Evolutionary conservation across 768 basidiomycete species (phyloP).

Genomic region (Termitomyces sp.): DNA sequence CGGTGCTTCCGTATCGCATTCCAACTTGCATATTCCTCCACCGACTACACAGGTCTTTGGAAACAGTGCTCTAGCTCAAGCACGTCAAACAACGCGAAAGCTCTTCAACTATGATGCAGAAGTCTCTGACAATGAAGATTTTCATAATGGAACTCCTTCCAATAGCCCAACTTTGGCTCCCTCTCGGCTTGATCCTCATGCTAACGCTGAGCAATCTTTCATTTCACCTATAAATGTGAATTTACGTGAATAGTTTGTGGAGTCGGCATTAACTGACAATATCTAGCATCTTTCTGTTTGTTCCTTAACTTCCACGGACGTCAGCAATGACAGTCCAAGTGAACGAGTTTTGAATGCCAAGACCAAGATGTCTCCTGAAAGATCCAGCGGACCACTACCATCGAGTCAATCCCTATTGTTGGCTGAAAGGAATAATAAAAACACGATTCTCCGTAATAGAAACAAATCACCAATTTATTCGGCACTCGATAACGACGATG

Average conservation of each 20-base stretch:
- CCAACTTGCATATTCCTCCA: neutral
- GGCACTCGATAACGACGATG: slow-evolving; percentile 18
- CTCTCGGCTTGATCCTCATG: slow-evolving; percentile 21
- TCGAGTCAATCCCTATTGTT: neutral
- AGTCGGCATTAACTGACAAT: slow-evolving; percentile 25
- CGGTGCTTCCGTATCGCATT: neutral
- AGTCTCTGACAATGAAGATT: neutral
- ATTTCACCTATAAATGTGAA: neutral
- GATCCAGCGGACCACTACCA: slow-evolving; percentile 1
- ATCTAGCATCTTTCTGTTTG: slow-evolving; percentile 15
- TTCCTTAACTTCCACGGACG: neutral
- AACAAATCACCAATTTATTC: neutral
- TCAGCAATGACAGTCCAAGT: slow-evolving; percentile 20
- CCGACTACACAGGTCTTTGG: slow-evolving; percentile 34
- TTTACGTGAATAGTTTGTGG: neutral
- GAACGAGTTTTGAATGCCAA: slow-evolving; percentile 15
- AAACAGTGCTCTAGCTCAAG: slow-evolving; percentile 28
- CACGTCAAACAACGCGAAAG: slow-evolving; percentile 9
- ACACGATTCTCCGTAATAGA: neutral
- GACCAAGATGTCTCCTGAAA: slow-evolving; percentile 1
- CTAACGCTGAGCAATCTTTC: neutral
- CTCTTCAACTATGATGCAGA: slow-evolving; percentile 7
- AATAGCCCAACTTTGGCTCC: slow-evolving; percentile 25
- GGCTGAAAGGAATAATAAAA: neutral
- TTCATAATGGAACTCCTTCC: slow-evolving; percentile 10